Evolutionary conservation across 129 eudicot species (phyloP), one percentile per base, ranked within the genome.

Genomic region (Mikania micrantha): DNA sequence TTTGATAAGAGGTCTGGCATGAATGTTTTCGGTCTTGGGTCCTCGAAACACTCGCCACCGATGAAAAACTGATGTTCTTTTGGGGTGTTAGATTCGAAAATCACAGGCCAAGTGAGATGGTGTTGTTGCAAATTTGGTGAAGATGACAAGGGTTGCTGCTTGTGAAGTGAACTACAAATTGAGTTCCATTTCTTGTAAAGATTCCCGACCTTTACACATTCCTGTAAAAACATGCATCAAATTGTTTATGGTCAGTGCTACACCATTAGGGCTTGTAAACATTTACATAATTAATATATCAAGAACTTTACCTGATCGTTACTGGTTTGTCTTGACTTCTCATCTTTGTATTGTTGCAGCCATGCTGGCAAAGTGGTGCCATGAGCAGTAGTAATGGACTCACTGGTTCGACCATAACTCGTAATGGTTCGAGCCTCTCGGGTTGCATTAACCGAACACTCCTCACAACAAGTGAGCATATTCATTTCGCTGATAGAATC

Each of bases 311-410:
- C 89, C 85, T 80, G 79, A 73, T 82, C 78, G 67, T 67, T 65
- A 53, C 35, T 41, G 13, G 52, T 73, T n/a, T 60, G 64, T 47
- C 67, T 73, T 71, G 42, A 80, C 35, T 73, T 78, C 78, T 86
- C 88, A 72, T 86, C 86, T 78, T 86, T 90, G 87, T 81, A 84
- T 80, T 80, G 80, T 59, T 85, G 89, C 31, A 90, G 95, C 97
- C 97, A 90, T 71, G 85, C 76, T 48, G 96, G 96, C 84, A 90
- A 79, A 69, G 80, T 84, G 32, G 96, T 81, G 71, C 79, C 81
- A 13, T 16, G 77, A 64, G 75, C 39, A 17, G 79, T 74, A 41
- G 50, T 71, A 15, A 54, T 7, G 45, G 84, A 63, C 49, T 74
- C 83, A 22, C 15, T 10, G 32, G 60, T 53, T 53, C 34, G 60